Conservation (phyloP, 495 filamentous ascomycete species). For the Cryomyces antarcticus region DNA sequence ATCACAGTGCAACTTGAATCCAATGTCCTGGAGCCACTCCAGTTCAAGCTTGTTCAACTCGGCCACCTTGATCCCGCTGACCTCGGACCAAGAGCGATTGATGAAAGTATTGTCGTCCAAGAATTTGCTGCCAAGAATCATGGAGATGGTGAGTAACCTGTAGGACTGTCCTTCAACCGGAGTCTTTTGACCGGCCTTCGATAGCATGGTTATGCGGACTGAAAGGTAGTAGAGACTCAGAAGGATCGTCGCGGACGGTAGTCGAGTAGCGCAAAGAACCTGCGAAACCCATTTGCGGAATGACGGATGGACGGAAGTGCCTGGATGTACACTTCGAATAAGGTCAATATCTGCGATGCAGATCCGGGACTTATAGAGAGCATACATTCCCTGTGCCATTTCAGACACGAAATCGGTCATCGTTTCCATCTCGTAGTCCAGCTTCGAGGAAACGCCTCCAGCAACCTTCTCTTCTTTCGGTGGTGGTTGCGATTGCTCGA, state of each 20-base stretch:
- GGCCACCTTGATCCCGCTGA: slow-evolving; percentile 72
- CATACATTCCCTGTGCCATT: slow-evolving; percentile 70
- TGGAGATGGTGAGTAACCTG: slow-evolving; percentile 71
- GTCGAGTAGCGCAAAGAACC: slow-evolving; percentile 80
- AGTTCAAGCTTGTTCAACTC: slow-evolving; percentile 82
- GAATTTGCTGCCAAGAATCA: slow-evolving; percentile 93
- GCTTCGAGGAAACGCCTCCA: slow-evolving; percentile 82
- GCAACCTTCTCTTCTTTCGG: slow-evolving; percentile 21
- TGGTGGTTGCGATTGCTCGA: slow-evolving; percentile 6
- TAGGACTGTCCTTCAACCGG: slow-evolving; percentile 58
- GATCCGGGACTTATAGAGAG: slow-evolving; percentile 36
- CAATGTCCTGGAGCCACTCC: slow-evolving; percentile 74
- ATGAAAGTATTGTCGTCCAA: slow-evolving; percentile 98
- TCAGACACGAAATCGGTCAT: slow-evolving; percentile 97
- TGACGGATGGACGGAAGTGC: slow-evolving; percentile 43
- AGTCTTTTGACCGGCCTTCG: slow-evolving; percentile 31
- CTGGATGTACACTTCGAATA: slow-evolving; percentile 55
- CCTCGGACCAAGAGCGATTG: slow-evolving; percentile 97
- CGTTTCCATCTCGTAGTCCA: slow-evolving; percentile 97
- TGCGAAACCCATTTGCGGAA: slow-evolving; percentile 92
- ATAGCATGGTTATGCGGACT: slow-evolving; percentile 58
- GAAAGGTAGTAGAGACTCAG: slow-evolving; percentile 82
- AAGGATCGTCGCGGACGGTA: slow-evolving; percentile 88
- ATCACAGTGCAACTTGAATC: slow-evolving; percentile 77
- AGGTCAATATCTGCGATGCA: slow-evolving; percentile 53